phyloP scores from a whole-genome alignment of 495 filamentous ascomycete genomes.

The Xylaria bambusicola region DNA sequence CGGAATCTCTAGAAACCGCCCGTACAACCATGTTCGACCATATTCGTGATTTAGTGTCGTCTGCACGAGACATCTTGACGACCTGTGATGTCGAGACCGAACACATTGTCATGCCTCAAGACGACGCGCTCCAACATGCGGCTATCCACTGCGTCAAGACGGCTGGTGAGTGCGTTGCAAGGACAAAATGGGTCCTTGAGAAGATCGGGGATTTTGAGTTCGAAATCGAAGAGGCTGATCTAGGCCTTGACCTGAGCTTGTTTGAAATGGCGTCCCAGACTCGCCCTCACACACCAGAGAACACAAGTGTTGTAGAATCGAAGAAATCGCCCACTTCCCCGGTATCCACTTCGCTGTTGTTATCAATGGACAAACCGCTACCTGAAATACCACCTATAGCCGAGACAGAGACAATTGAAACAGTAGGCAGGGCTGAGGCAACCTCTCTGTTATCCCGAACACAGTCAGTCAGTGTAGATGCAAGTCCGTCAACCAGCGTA shows the following conservation, averaged over 20 bases:
- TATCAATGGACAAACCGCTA: constrained; percentile 35
- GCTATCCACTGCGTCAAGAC: constrained; percentile 89
- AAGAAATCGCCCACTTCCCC: constrained; percentile 32
- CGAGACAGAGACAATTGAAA: constrained; percentile 34
- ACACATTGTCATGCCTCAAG: constrained; percentile 77
- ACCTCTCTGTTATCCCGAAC: constrained; percentile 42
- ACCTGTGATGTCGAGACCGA: constrained; percentile 62
- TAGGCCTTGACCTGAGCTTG: constrained; percentile 50
- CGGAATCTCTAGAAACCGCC: constrained; percentile 64
- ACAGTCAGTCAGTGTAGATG: constrained; percentile 38
- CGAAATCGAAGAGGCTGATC: constrained; percentile 50
- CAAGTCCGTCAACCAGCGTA: constrained; percentile 34
- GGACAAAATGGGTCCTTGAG: constrained; percentile 83
- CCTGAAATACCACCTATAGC: constrained; percentile 41
- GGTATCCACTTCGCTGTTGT: constrained; percentile 20
- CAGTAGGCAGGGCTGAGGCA: constrained; percentile 29
- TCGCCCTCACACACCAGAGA: constrained; percentile 42
- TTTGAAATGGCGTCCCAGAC: constrained; percentile 37
- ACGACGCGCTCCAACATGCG: constrained; percentile 70
- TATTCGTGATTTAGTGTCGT: constrained; percentile 75
- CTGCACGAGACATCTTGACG: constrained; percentile 74
- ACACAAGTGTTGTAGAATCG: constrained; percentile 34
- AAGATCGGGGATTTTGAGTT: constrained; percentile 93
- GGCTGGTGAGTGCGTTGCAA: constrained; percentile 86
- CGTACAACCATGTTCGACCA: constrained; percentile 77